These are phyloP conservation scores for Coccinonectria pachysandricola DNA, from an alignment of 2,329 filamentous ascomycete genomes.

Conservation along the genomic window DNA sequence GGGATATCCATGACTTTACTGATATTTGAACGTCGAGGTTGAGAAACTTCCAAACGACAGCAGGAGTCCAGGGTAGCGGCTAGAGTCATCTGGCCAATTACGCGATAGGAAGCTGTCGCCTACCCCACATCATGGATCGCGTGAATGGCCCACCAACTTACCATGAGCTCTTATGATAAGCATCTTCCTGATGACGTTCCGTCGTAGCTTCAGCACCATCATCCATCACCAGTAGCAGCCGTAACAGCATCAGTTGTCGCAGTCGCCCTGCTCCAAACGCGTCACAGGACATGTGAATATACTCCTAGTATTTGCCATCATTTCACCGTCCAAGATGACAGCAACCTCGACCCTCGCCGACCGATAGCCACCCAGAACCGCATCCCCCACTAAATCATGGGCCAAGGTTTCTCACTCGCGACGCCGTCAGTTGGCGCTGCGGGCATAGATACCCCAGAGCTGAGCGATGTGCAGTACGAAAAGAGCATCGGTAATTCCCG, in stretches of 20 bases:
- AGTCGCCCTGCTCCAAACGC: no score
- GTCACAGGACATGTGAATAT: no score
- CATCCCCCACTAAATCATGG: slow-evolving; percentile 48
- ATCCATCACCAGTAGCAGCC: not conserved
- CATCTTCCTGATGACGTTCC: not conserved
- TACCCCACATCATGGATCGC: slow-evolving; percentile 6
- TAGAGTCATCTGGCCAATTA: slow-evolving; percentile 4
- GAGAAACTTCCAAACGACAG: no score
- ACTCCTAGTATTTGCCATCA: no score
- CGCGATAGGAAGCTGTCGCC: slow-evolving; percentile 1
- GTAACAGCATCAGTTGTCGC: no score
- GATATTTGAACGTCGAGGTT: no score
- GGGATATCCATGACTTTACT: no score
- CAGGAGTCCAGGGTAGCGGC: not conserved
- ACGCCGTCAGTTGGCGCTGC: slow-evolving; percentile 85
- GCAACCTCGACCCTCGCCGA: slow-evolving; percentile 10
- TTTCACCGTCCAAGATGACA: slow-evolving; percentile 17
- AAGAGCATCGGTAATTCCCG: slow-evolving; percentile 82
- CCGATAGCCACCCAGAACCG: no score
- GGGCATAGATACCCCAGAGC: slow-evolving; percentile 86
- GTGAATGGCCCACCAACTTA: slow-evolving; percentile 6
- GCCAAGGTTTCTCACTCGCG: slow-evolving; percentile 90
- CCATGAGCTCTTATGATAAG: slow-evolving; percentile 5
- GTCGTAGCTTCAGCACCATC: not conserved
- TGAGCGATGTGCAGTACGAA: slow-evolving; percentile 84